phyloP scores from a whole-genome alignment of 176 grass and related monocot genomes.

The Cenchrus fungigraminus region DNA sequence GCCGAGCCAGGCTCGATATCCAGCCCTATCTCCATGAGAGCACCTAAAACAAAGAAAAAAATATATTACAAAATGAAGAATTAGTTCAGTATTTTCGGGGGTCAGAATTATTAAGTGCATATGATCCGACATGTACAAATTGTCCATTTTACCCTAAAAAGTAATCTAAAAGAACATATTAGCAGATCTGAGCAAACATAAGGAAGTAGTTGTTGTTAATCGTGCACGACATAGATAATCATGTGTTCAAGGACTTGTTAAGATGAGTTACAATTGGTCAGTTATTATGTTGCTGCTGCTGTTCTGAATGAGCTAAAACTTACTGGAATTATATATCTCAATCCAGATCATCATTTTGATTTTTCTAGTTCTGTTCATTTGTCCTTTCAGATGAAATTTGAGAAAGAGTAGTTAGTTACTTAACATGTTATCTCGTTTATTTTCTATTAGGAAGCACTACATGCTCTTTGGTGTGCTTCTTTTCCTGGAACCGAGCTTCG shows the following conservation, averaged over 20 bases:
- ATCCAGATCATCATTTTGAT: conserved; percentile 20
- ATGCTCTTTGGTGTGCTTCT: conserved; percentile 71
- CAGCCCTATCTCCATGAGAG: too few relatives aligned
- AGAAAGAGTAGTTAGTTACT: conserved; percentile 19
- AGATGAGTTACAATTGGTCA: too few relatives aligned
- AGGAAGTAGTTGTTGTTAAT: not conserved
- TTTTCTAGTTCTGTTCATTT: not conserved
- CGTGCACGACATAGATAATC: too few relatives aligned
- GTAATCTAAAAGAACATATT: not conserved
- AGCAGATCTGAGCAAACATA: not conserved
- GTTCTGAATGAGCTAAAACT: conserved; percentile 1
- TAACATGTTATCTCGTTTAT: conserved; percentile 7
- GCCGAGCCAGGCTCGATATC: too few relatives aligned
- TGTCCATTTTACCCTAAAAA: too few relatives aligned
- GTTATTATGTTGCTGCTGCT: not conserved
- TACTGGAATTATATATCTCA: not conserved
- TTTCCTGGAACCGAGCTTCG: conserved; percentile 87
- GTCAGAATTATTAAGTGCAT: too few relatives aligned
- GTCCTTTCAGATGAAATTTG: not conserved
- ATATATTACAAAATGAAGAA: too few relatives aligned
- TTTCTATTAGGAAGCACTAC: conserved; percentile 67
- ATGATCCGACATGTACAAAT: too few relatives aligned
- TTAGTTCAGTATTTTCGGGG: too few relatives aligned
- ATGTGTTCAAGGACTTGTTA: too few relatives aligned
- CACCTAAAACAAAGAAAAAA: too few relatives aligned